These are phyloP conservation scores for Melampsora medusae DNA, from an alignment of 1,284 basidiomycete genomes.

Conservation along the genomic window DNA sequence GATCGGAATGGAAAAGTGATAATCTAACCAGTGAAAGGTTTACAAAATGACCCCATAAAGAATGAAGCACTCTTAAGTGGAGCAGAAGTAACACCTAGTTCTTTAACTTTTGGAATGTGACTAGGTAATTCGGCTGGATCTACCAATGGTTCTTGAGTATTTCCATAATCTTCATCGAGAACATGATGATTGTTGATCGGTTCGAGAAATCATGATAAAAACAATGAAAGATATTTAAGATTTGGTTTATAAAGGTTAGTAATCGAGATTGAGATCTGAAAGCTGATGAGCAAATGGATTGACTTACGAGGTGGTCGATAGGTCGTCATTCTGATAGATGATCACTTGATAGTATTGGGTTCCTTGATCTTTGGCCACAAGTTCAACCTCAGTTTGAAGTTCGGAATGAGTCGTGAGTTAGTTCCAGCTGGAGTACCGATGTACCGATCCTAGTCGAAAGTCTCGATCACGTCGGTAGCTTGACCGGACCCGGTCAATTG, in stretches of 20 bases:
- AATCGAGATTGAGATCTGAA: neutral
- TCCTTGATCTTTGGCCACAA: too few relatives aligned
- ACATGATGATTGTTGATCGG: neutral
- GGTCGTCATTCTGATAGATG: slow-evolving; percentile 18
- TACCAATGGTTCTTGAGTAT: slow-evolving; percentile 32
- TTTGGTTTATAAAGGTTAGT: neutral
- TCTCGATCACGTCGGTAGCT: too few relatives aligned
- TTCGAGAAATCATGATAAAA: neutral
- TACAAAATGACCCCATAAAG: slow-evolving; percentile 84
- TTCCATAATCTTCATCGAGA: slow-evolving; percentile 28
- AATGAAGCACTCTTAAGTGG: slow-evolving; percentile 95
- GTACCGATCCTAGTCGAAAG: too few relatives aligned
- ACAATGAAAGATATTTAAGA: neutral
- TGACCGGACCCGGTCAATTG: too few relatives aligned
- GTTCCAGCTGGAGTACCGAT: too few relatives aligned
- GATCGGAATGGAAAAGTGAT: neutral
- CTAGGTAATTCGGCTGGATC: slow-evolving; percentile 69
- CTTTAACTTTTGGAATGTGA: slow-evolving; percentile 76
- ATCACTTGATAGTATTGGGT: neutral
- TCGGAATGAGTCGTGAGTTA: too few relatives aligned
- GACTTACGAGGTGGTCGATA: slow-evolving; percentile 35
- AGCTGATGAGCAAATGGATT: neutral
- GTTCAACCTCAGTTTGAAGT: too few relatives aligned
- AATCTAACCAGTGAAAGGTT: slow-evolving; percentile 36
- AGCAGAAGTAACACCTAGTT: slow-evolving; percentile 86